These are phyloP conservation scores for Exophiala mesophila DNA, from an alignment of 2,329 filamentous ascomycete species.

Conservation along the genomic window DNA sequence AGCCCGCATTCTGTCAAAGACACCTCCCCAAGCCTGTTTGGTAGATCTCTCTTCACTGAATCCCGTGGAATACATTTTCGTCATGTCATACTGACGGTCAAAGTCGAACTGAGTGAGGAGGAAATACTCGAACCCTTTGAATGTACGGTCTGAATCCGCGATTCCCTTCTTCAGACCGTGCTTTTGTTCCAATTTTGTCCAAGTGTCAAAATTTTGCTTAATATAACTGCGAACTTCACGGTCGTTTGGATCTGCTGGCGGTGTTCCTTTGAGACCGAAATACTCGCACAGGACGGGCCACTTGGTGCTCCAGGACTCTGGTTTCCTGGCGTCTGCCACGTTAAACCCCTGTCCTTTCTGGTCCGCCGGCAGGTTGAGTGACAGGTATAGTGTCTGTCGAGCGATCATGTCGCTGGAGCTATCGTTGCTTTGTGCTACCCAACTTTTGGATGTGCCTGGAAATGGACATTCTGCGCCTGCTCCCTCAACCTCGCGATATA, in stretches of 20 bases:
- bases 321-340: conserved; percentile 24
- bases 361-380: conserved; percentile 24
- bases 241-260: not conserved
- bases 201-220: conserved; percentile 4
- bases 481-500: conserved; percentile 28
- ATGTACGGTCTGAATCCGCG: conserved; percentile 7
- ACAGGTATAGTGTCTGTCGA: conserved; percentile 29
- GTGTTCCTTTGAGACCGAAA: conserved; percentile 5
- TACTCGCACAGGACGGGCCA: conserved; percentile 11
- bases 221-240: conserved; percentile 13
- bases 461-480: conserved; percentile 26
- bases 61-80: conserved; percentile 8
- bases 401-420: conserved; percentile 30
- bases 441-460: conserved; percentile 26
- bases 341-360: conserved; percentile 28
- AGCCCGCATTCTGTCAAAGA: conserved; percentile 7
- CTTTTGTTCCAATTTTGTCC: conserved; percentile 10
- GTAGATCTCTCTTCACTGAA: conserved; percentile 7
- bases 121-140: conserved; percentile 12
- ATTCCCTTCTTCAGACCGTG: conserved; percentile 7
- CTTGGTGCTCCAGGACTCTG: conserved; percentile 6
- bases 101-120: conserved; percentile 8
- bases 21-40: conserved; percentile 8
- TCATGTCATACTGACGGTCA: conserved; percentile 15
- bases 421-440: conserved; percentile 26